Base-by-base conservation (phyloP, 2,329 filamentous ascomycete species). In the Lachnellula hyalina region DNA sequence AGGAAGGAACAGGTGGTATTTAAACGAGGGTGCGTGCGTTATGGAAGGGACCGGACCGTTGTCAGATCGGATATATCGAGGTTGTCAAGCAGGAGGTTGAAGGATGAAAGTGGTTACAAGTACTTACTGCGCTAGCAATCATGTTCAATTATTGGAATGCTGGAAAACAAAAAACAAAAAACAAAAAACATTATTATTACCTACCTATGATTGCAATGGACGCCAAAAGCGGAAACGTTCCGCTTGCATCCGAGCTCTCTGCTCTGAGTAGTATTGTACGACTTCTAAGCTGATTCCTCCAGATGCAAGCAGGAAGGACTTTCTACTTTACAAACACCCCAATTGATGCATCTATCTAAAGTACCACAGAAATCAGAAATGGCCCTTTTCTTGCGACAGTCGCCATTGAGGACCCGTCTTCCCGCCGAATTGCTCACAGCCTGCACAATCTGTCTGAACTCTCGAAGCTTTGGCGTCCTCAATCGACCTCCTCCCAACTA, bases 401-500 rank as follows among this genome's bases (percentile, higher is more conserved):
- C 56, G 25, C 41, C 55, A 11, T 49, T 61, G 40, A 32, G 50
- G 34, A 15, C 44, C 42, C 53, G 48, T 44, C 57, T 68, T 9
- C 65, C 65, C 17, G 59, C 54, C 41, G 65, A 67, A 48, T 25
- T 67, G 32, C 51, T 65, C 34, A 55, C 55, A 38, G 52, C 63
- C 12, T 67, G 65, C 53, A 54, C 59, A 28, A 49, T 63, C 23
- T 59, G 62, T n/a, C 19, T 65, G 17, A 53, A 55, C 48, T 53
- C 54, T 25, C 58, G 81, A 59, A 68, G 71, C 35, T 96, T 96
- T 77, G 96, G 92, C 44, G 83, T 90, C 59, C 82, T 96, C 65
- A 88, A 88, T 71, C 88, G 94, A 6, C 93, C 93, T 49, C 81
- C 82, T 25, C 89, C 91, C 54, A 94, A 89, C 66, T 97, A 97